A percentile compares a stretch with the other conserved stretches of the same genome.
Evolutionary conservation across 305 asterid species (phyloP).

Genomic region (Rubia peregrina): DNA sequence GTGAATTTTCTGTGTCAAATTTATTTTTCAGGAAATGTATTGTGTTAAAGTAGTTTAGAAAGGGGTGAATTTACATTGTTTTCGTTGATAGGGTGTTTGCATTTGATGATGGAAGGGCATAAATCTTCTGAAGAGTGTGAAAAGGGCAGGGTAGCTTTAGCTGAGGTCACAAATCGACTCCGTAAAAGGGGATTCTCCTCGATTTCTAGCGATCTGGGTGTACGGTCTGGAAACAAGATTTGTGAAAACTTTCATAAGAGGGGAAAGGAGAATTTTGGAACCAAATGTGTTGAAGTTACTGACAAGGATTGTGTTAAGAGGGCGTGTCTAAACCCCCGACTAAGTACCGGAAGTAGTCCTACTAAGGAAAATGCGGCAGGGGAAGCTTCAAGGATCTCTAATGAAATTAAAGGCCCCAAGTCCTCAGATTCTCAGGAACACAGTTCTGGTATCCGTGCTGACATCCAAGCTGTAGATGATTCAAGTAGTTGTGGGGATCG

Average conservation of each 20-base stretch:
- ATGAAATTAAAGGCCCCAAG: conserved; percentile 25
- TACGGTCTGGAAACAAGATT: background rate
- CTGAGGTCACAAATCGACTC: conserved; percentile 10
- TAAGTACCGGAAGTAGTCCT: conserved; percentile 5
- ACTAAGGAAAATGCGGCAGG: conserved; percentile 4
- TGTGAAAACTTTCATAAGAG: background rate
- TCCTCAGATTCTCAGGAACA: conserved; percentile 2
- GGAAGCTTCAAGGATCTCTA: conserved; percentile 16
- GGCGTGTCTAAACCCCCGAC: background rate
- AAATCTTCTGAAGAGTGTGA: background rate
- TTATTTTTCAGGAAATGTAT: background rate
- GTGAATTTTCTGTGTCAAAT: background rate
- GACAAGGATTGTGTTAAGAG: conserved; percentile 8
- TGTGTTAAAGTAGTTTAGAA: background rate
- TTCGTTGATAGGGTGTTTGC: background rate
- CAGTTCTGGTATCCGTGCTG: conserved; percentile 14
- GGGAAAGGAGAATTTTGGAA: conserved; percentile 5
- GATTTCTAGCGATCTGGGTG: conserved; percentile 8
- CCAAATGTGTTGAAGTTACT: background rate
- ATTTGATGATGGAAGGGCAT: conserved; percentile 11
- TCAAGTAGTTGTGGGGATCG: conserved; percentile 24
- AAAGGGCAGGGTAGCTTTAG: conserved; percentile 8
- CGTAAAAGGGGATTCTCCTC: conserved; percentile 8
- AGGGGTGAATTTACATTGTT: background rate
- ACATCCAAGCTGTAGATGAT: conserved; percentile 17